Conservation (phyloP, 306 rosid genomes). For the Lablab purpureus region DNA sequence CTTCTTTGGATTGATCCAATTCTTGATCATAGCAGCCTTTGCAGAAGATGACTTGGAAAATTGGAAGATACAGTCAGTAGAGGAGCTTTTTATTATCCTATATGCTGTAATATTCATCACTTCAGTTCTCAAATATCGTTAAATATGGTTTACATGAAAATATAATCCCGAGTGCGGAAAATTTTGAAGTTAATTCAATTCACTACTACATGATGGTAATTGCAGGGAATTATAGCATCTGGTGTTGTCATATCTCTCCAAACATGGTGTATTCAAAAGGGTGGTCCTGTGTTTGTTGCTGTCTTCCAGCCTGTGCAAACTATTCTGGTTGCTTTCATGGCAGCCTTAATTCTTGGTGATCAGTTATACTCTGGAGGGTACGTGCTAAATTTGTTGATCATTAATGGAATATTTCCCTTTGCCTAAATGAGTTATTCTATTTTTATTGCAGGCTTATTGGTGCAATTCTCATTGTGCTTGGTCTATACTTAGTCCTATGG, state of each 20-base stretch:
- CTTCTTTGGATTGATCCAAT: constrained; percentile 81
- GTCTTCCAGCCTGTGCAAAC: constrained; percentile 79
- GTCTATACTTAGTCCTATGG: constrained; percentile 73
- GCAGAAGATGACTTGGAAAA: constrained; percentile 61
- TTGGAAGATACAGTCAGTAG: constrained; percentile 69
- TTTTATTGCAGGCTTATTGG: constrained; percentile 62
- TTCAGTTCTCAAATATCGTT: constrained; percentile 20
- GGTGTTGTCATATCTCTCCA: constrained; percentile 64
- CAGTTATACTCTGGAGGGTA: constrained; percentile 73
- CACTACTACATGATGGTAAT: constrained; percentile 25
- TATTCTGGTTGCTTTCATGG: constrained; percentile 69
- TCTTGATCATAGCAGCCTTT: constrained; percentile 70
- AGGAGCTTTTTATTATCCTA: constrained; percentile 66
- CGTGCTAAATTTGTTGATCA: background rate
- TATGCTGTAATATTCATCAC: constrained; percentile 62
- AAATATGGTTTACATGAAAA: constrained; percentile 2
- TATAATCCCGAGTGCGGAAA: background rate
- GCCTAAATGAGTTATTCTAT: background rate
- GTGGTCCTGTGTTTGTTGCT: constrained; percentile 81
- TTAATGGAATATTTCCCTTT: background rate
- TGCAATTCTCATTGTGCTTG: constrained; percentile 65
- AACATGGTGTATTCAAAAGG: constrained; percentile 79
- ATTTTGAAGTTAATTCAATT: constrained; percentile 23
- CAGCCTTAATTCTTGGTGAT: constrained; percentile 63
- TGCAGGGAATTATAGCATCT: constrained; percentile 65